Conservation (phyloP, 495 filamentous ascomycete genomes). For the Bryoglossum gracile region DNA sequence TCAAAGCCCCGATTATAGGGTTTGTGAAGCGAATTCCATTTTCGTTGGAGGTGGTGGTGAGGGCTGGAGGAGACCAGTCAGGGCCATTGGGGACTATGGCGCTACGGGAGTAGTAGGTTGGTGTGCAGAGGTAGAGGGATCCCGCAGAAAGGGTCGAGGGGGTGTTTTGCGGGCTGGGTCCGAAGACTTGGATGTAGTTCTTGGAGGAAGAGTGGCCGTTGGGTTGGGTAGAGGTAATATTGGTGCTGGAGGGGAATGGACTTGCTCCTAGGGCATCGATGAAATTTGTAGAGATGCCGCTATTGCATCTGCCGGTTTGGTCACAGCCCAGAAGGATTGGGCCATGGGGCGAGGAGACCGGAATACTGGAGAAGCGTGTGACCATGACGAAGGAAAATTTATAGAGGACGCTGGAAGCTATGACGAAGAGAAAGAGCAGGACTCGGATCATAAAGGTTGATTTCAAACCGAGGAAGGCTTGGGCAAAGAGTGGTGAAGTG, state of each 20-base stretch:
- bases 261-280: not conserved
- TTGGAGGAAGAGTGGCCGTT: not conserved
- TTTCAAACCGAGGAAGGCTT: not conserved
- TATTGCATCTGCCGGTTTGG: not conserved
- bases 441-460: not conserved
- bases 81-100: not conserved
- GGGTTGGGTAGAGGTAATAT: not conserved
- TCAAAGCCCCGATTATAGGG: not conserved
- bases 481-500: not conserved
- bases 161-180: not conserved
- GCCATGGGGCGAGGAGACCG: not conserved
- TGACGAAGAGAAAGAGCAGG: not conserved
- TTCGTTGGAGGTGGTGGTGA: not conserved
- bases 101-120: constrained; percentile 7
- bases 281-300: constrained; percentile 1
- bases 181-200: not conserved
- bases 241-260: not conserved
- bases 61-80: not conserved
- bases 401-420: not conserved
- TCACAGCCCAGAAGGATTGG: not conserved
- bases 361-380: not conserved
- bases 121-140: constrained; percentile 1
- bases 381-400: constrained; percentile 8
- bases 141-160: too few species aligned
- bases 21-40: constrained; percentile 1